These are phyloP conservation scores for Trypanosoma boissoni DNA, from an alignment of 208 protist genomes.

Conservation along the genomic window DNA sequence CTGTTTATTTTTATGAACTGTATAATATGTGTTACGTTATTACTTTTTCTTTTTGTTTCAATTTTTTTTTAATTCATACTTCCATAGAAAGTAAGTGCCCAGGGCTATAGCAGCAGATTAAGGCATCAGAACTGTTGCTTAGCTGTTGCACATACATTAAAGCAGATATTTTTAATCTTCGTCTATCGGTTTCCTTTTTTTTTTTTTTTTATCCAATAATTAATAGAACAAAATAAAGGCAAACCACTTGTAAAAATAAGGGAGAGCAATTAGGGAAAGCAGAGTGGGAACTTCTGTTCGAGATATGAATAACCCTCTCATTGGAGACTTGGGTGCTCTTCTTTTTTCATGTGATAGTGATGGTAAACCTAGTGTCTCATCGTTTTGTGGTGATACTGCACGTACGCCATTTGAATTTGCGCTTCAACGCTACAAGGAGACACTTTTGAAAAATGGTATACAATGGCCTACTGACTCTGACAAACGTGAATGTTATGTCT, in stretches of 20 bases:
- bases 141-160: too few relatives aligned
- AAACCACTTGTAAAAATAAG: background rate
- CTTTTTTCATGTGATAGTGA: background rate
- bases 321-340: conserved; percentile 28
- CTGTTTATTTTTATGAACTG: background rate
- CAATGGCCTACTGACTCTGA: background rate
- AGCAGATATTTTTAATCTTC: too few relatives aligned
- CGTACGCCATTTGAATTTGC: too few relatives aligned
- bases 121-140: too few relatives aligned
- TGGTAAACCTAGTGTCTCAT: background rate
- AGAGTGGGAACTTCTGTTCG: background rate
- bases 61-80: conserved; percentile 11
- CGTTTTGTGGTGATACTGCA: too few relatives aligned
- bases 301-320: conserved; percentile 30
- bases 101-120: too few relatives aligned
- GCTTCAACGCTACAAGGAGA: background rate
- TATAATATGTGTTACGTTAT: background rate
- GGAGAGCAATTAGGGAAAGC: background rate
- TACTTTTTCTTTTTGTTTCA: conserved; percentile 12
- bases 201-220: conserved; percentile 8
- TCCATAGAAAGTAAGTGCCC: too few relatives aligned
- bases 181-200: conserved; percentile 13
- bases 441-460: background rate
- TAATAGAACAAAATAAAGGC: conserved; percentile 3
- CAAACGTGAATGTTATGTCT: background rate